A percentile compares a stretch with the other conserved stretches of the same genome.
These are phyloP conservation scores for Cystobasidium onofrii DNA, from an alignment of 768 basidiomycete species.

Conservation along the genomic window DNA sequence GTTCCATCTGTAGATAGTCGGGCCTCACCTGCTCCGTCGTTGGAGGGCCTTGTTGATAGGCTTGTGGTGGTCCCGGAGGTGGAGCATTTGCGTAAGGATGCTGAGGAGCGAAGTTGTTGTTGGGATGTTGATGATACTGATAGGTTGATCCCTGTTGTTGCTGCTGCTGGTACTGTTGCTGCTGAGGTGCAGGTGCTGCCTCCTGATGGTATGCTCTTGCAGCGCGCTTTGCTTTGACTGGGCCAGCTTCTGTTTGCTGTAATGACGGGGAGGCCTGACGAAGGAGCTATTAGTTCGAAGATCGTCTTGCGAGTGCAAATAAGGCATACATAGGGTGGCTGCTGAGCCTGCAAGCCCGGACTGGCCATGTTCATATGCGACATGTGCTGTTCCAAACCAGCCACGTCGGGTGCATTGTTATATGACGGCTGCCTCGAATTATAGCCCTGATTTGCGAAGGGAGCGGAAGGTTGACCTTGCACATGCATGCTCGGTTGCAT, in stretches of 20 bases:
- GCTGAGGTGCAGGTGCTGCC: constrained; percentile 23
- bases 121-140: constrained; percentile 17
- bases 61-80: constrained; percentile 21
- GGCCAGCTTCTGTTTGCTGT: constrained; percentile 13
- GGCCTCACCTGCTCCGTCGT: constrained; percentile 32
- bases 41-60: constrained; percentile 27
- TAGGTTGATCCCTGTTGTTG: constrained; percentile 31
- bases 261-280: not conserved
- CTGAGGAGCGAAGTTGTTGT: constrained; percentile 17
- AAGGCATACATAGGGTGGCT: not conserved
- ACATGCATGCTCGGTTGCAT: not conserved
- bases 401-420: not conserved
- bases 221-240: constrained; percentile 33
- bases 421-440: not conserved
- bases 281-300: not conserved
- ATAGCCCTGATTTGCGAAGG: not conserved
- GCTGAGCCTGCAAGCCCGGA: not conserved
- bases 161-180: constrained; percentile 36
- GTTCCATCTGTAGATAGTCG: constrained; percentile 34
- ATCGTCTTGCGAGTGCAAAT: not conserved
- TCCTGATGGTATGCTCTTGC: constrained; percentile 41
- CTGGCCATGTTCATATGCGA: not conserved
- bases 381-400: not conserved
- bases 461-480: not conserved
- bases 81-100: constrained; percentile 32